Base-by-base conservation (phyloP, 495 filamentous ascomycete species). In the Elaphomyces granulatus region DNA sequence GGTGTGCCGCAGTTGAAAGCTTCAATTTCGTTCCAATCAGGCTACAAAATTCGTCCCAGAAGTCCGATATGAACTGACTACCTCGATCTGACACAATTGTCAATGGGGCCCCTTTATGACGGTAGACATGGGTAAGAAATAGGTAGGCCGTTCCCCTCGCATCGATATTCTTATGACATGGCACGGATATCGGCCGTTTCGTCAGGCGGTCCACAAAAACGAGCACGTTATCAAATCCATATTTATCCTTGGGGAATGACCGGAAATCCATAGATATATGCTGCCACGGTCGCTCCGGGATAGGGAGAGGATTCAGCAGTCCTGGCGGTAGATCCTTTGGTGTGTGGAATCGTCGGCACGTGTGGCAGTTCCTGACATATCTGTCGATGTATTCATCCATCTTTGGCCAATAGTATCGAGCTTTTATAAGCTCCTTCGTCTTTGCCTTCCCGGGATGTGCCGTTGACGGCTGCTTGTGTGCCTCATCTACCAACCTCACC, bases 71-170 rank as follows among this genome's bases (percentile, higher is more conserved):
- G 26, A 53, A 55, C 31, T 49, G 36, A 2, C 7, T 8, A n/a
- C 48, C 53, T n/a, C 45, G 33, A 38, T 56, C 45, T 7, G 43
- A 48, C 2, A 52, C 43, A n/a, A n/a, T n/a, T n/a, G n/a, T n/a
- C n/a, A n/a, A n/a, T n/a, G n/a, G n/a, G n/a, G n/a, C n/a, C n/a
- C n/a, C n/a, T n/a, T n/a, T n/a, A n/a, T n/a, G n/a, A n/a, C n/a
- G n/a, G n/a, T n/a, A n/a, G n/a, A n/a, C n/a, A n/a, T n/a, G n/a
- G n/a, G n/a, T n/a, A n/a, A n/a, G n/a, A n/a, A n/a, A n/a, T n/a
- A n/a, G n/a, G n/a, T n/a, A n/a, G n/a, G 7, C 17, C 38, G 21
- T 4, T 3, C 14, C 34, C 8, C n/a, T 16, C 4, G 45, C 34
- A 6, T 44, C 23, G 1, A n/a, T 36, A 37, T 20, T 46, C 20